Evolutionary conservation across 139 green algal species (phyloP), one percentile per base, ranked within the genome.

Genomic region (Chlorella sp.): DNA sequence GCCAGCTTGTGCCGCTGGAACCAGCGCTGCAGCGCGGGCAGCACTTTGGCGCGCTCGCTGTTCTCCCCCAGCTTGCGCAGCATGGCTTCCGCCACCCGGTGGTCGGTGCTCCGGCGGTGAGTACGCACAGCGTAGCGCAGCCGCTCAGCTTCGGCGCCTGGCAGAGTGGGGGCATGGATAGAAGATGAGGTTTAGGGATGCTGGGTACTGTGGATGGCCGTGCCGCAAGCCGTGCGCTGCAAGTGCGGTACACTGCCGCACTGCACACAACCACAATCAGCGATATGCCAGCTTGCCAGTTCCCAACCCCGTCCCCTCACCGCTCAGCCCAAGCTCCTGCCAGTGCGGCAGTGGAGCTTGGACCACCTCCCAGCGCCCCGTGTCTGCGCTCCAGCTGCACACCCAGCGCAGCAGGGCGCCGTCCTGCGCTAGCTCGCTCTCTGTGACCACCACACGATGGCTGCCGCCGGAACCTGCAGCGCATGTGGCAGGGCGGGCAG

Each of bases 1-100:
- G 70, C 70, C 38, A 76, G 41, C 70, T 76, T 76, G 70, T 41
- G 22, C 67, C 70, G 70, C 70, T 56, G 34, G 70, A 76, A 76
- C 70, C 70, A 76, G 38, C 70, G 70, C 70, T 76, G 70, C 70
- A 76, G 38, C 70, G 38, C 40, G 2, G 40, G 68, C 68, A 44
- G 40, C 11, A 36, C 34, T 36, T 44, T 38, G 68, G 34, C 26
- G 40, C 20, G 20, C 40, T 74, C 68, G 36, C 68, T 34, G 24
- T 14, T 7, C 28, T n/a, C 28, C 26, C 60, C 24, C 22, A 68
- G 60, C 30, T 68, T 34, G 28, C 60, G 60, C 60, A 36, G 60
- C 30, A 68, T 38, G 60, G 9, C 30, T 2, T 68, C 60, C 28
- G 60, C 60, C 60, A 68, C 28, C 5, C 30, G 60, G 5, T 34